Percentiles rank a stretch among this genome's conserved stretches.
Conservation (phyloP, 108 stramenopile species). For the Cyclostephanos tholiformis region DNA sequence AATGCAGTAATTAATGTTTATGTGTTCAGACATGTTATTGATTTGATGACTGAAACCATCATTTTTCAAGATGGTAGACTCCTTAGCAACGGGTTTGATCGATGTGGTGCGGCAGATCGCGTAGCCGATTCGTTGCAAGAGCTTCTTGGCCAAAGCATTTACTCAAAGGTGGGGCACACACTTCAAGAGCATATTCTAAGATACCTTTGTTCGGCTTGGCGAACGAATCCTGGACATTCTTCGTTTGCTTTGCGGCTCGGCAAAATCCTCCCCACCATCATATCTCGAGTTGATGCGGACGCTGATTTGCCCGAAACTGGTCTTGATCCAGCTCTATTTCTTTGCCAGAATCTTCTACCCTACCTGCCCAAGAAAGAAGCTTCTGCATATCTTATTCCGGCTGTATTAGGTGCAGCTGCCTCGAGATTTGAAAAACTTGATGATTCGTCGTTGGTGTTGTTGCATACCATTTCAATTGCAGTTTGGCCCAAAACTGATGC, state of each 20-base stretch:
- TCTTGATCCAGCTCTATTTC: conserved; percentile 49
- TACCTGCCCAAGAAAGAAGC: conserved; percentile 38
- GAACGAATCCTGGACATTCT: conserved; percentile 41
- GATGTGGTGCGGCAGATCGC: conserved; percentile 24
- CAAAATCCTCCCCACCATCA: conserved; percentile 44
- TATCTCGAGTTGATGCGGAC: conserved; percentile 17
- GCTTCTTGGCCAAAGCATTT: conserved; percentile 33
- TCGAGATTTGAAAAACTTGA: conserved; percentile 20
- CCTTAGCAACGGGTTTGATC: conserved; percentile 17
- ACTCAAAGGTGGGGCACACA: conserved; percentile 21
- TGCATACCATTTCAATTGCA: conserved; percentile 39
- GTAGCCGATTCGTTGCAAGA: conserved; percentile 39
- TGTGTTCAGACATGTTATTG: conserved; percentile 40
- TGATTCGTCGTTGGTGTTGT: conserved; percentile 43
- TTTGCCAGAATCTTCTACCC: conserved; percentile 61
- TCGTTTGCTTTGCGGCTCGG: conserved; percentile 44
- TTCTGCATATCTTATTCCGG: conserved; percentile 41
- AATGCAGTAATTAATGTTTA: conserved; percentile 4
- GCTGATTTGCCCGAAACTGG: conserved; percentile 15
- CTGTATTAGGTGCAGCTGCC: conserved; percentile 53
- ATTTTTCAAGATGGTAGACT: conserved; percentile 49
- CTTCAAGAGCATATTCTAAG: conserved; percentile 43
- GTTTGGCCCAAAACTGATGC: conserved; percentile 7
- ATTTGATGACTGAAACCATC: conserved; percentile 43
- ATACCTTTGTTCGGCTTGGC: conserved; percentile 51